Percentiles rank a stretch among this genome's conserved stretches.
Evolutionary conservation across 176 grass and related monocot species (phyloP).

Genomic region (Paspalum notatum): DNA sequence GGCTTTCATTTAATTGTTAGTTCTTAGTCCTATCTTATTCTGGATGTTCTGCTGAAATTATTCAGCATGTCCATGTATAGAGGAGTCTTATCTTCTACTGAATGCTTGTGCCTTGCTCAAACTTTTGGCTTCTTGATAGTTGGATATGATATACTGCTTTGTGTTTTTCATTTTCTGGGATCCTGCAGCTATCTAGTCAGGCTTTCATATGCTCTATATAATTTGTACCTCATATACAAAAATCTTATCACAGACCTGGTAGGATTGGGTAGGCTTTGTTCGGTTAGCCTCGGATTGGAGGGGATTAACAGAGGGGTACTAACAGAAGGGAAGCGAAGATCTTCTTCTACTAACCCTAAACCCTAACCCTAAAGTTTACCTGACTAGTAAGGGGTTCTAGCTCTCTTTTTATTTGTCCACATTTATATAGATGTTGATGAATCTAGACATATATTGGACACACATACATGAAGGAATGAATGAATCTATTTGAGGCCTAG

Average conservation of each 20-base stretch:
- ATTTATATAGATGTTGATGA: too few species aligned
- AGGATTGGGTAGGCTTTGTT: too few species aligned
- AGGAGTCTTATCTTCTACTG: not conserved
- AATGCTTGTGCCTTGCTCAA: constrained; percentile 2
- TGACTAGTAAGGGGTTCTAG: too few species aligned
- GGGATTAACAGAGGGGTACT: too few species aligned
- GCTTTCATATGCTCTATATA: constrained; percentile 1
- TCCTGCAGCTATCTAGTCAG: not conserved
- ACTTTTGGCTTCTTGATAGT: not conserved
- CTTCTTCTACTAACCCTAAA: too few species aligned
- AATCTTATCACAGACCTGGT: not conserved
- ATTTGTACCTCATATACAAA: not conserved
- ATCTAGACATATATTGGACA: too few species aligned
- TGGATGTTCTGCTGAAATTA: constrained; percentile 23
- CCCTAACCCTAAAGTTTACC: too few species aligned
- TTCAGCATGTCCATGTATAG: not conserved
- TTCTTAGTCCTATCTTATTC: constrained; percentile 27
- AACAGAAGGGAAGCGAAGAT: too few species aligned
- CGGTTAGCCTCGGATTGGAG: too few species aligned
- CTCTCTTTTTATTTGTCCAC: too few species aligned
- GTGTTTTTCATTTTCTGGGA: not conserved
- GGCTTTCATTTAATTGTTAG: constrained; percentile 4
- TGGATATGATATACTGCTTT: constrained; percentile 2
- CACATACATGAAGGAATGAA: too few species aligned
- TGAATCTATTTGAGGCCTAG: too few species aligned